These are phyloP conservation scores for Arachnopeziza araneosa DNA, from an alignment of 2,329 filamentous ascomycete species.

Conservation along the genomic window DNA sequence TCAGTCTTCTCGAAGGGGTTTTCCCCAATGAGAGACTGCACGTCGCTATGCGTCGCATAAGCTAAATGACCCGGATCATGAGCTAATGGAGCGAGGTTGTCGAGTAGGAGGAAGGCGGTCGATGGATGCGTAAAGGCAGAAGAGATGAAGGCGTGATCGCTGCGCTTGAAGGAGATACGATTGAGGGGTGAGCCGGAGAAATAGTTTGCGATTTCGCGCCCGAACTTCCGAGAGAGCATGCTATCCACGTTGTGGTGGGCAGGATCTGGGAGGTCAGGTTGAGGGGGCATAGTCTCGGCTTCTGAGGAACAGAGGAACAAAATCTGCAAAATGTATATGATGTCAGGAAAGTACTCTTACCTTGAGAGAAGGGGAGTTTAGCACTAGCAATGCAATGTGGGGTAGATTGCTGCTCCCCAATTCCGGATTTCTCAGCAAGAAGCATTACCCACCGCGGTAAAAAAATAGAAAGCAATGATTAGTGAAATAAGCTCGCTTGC, in stretches of 20 bases:
- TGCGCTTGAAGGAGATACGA: constrained; percentile 71
- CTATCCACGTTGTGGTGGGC: constrained; percentile 29
- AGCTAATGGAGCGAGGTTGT: constrained; percentile 70
- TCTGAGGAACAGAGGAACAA: not conserved
- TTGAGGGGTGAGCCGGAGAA: constrained; percentile 75
- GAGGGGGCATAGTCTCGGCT: constrained; percentile 22
- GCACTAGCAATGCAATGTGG: constrained; percentile 13
- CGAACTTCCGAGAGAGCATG: constrained; percentile 73
- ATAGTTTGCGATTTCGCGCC: constrained; percentile 77
- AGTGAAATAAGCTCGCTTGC: not conserved
- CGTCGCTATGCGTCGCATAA: constrained; percentile 62
- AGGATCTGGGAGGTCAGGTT: constrained; percentile 28
- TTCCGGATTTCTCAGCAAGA: constrained; percentile 14
- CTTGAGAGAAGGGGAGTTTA: not conserved
- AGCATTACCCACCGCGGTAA: constrained; percentile 8
- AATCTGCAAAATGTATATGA: not conserved
- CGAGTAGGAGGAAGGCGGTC: constrained; percentile 71
- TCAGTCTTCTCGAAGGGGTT: constrained; percentile 69
- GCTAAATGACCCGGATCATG: constrained; percentile 56
- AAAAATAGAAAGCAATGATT: not conserved
- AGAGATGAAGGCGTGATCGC: constrained; percentile 64
- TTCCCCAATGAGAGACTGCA: constrained; percentile 63
- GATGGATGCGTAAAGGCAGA: constrained; percentile 60
- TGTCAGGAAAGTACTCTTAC: not conserved
- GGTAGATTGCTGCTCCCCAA: constrained; percentile 4